phyloP scores from a whole-genome alignment of 352 stramenopile species.

The Thalassiosira allenii region DNA sequence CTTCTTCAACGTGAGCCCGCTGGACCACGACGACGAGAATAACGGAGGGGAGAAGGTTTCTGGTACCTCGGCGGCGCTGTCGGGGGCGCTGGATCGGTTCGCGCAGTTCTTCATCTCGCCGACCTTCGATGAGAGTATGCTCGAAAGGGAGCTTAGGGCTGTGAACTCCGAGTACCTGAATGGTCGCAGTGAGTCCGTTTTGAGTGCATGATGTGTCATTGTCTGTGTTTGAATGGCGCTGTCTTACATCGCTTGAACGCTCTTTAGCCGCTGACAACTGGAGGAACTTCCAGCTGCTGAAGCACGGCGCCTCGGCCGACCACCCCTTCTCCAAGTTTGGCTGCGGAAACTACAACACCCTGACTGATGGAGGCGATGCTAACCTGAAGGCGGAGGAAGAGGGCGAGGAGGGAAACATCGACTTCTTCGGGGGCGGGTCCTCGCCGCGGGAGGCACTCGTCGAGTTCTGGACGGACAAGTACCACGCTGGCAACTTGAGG shows the following conservation, averaged over 20 bases:
- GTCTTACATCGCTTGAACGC: no score
- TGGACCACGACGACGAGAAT: slow-evolving; percentile 60
- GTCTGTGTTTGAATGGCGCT: no score
- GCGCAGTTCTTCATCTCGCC: slow-evolving; percentile 98
- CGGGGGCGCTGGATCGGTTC: slow-evolving; percentile 94
- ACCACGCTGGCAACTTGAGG: slow-evolving; percentile 81
- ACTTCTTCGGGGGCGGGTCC: slow-evolving; percentile 46
- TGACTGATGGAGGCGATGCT: slow-evolving; percentile 70
- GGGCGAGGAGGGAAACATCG: neutral
- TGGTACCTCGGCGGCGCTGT: slow-evolving; percentile 74
- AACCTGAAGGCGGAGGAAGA: slow-evolving; percentile 8
- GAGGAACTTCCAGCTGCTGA: slow-evolving; percentile 87
- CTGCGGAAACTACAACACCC: slow-evolving; percentile 85
- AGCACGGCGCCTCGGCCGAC: slow-evolving; percentile 59
- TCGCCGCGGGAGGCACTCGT: slow-evolving; percentile 64
- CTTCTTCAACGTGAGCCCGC: slow-evolving; percentile 75
- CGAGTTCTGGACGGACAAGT: slow-evolving; percentile 82
- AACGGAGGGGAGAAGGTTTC: slow-evolving; percentile 26
- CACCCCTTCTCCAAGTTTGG: slow-evolving; percentile 87
- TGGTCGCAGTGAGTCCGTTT: slow-evolving; percentile 94
- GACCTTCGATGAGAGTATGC: slow-evolving; percentile 90
- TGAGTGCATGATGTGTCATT: no score
- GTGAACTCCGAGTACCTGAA: slow-evolving; percentile 98
- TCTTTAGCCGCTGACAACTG: slow-evolving; percentile 94
- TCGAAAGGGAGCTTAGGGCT: slow-evolving; percentile 94